phyloP scores from a whole-genome alignment of 2,329 filamentous ascomycete species.

The Leptographium flavum region DNA sequence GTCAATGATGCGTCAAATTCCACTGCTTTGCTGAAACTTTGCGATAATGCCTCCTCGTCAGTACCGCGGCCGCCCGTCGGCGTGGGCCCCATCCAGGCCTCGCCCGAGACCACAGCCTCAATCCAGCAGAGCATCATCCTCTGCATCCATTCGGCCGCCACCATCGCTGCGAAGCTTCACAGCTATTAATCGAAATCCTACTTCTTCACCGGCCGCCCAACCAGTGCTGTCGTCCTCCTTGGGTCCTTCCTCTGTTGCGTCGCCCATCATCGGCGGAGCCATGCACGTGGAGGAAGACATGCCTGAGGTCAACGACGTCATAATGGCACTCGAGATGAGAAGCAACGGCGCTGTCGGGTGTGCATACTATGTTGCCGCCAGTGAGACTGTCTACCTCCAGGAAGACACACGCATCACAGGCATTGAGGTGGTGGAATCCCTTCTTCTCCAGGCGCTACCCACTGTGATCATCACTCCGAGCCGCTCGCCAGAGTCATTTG shows the following conservation, averaged over 20 bases:
- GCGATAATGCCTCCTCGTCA: neutral
- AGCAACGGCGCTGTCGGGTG: conserved; percentile 64
- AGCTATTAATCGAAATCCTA: neutral
- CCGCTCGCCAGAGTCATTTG: conserved; percentile 27
- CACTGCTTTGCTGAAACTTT: too few relatives aligned
- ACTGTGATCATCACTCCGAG: conserved; percentile 39
- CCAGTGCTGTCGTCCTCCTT: neutral
- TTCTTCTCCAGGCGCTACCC: conserved; percentile 39
- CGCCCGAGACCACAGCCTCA: neutral
- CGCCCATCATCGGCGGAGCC: neutral
- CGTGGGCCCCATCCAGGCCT: neutral
- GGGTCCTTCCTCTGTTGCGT: neutral
- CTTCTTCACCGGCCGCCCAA: too few relatives aligned
- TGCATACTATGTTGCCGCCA: conserved; percentile 61
- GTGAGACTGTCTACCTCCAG: conserved; percentile 60
- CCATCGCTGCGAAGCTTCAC: too few relatives aligned
- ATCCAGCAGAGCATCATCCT: neutral
- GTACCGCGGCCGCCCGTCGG: neutral
- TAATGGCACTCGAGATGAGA: conserved; percentile 69
- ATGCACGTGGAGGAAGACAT: conserved; percentile 2
- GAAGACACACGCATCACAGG: conserved; percentile 60
- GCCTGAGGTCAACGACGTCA: conserved; percentile 43
- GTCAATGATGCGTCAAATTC: too few relatives aligned
- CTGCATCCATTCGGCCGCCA: neutral
- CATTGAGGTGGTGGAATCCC: conserved; percentile 51